phyloP scores from a whole-genome alignment of 2,329 filamentous ascomycete genomes.

The Fusarium nematophilum region DNA sequence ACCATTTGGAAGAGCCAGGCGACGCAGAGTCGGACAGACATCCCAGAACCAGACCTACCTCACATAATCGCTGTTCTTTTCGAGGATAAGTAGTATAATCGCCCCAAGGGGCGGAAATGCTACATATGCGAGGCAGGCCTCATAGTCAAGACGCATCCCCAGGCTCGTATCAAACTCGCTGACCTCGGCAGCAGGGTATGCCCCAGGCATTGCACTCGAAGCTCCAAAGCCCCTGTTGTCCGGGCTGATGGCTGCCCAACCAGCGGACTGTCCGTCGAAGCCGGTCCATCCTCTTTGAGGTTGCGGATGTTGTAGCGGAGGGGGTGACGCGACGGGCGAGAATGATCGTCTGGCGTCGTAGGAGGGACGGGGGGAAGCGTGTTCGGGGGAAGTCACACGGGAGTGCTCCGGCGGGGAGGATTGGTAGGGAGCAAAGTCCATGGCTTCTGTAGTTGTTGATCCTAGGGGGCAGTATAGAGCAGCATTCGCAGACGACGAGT shows the following conservation, averaged over 20 bases:
- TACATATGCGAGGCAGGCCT: conserved; percentile 91
- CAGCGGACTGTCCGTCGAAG: conserved; percentile 52
- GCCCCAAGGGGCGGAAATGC: conserved; percentile 86
- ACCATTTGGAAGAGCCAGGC: not conserved
- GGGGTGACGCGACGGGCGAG: conserved; percentile 58
- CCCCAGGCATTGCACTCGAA: conserved; percentile 47
- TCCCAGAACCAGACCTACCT: conserved; percentile 66
- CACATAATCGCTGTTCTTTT: conserved; percentile 97
- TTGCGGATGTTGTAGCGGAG: conserved; percentile 61
- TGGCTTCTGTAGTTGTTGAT: conserved; percentile 51
- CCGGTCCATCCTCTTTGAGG: conserved; percentile 66
- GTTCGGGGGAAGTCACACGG: conserved; percentile 79
- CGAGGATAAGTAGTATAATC: conserved; percentile 83
- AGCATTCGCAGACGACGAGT: not conserved
- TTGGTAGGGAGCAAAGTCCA: conserved; percentile 98
- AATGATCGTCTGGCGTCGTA: conserved; percentile 64
- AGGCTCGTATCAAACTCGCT: conserved; percentile 93
- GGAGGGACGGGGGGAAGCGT: conserved; percentile 66
- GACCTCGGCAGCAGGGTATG: conserved; percentile 62
- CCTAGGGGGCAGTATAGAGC: not conserved
- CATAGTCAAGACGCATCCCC: conserved; percentile 86
- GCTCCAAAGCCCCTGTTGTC: conserved; percentile 37
- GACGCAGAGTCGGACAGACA: no score
- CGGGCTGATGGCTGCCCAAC: conserved; percentile 41
- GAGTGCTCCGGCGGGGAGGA: conserved; percentile 87